Conservation (phyloP, 768 basidiomycete genomes). For the Mycena vulgaris region DNA sequence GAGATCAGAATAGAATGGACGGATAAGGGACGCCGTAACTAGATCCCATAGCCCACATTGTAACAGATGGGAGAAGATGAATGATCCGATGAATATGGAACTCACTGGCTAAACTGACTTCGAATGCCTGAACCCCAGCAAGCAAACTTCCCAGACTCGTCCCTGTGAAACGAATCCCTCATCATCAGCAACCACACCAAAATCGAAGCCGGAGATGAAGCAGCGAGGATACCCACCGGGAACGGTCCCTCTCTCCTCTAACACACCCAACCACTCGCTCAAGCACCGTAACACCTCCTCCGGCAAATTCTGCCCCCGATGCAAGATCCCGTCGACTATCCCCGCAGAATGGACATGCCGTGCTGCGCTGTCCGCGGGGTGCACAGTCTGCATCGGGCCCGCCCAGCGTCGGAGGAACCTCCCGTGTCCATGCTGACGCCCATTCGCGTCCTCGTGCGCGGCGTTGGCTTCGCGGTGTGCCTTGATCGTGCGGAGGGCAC, state of each 20-base stretch:
- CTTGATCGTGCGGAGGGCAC: not conserved
- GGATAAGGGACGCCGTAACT: too few species aligned
- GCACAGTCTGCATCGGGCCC: slow-evolving; percentile 51
- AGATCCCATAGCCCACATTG: too few species aligned
- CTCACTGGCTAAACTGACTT: slow-evolving; percentile 64
- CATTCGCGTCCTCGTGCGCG: not conserved
- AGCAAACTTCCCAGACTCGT: slow-evolving; percentile 50
- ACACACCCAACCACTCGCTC: slow-evolving; percentile 70
- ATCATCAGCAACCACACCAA: too few species aligned
- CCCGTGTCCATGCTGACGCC: not conserved
- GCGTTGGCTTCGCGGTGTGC: not conserved
- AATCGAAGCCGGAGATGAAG: too few species aligned
- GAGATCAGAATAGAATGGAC: too few species aligned
- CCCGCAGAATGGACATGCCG: slow-evolving; percentile 6
- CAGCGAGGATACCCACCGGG: too few species aligned
- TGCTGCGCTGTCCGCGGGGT: slow-evolving; percentile 27
- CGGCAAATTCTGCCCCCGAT: slow-evolving; percentile 69
- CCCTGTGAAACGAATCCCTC: slow-evolving; percentile 42
- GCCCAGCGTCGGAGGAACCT: slow-evolving; percentile 44
- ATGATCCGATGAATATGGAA: too few species aligned
- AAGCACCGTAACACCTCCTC: slow-evolving; percentile 68
- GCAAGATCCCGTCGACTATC: slow-evolving; percentile 28
- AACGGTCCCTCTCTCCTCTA: slow-evolving; percentile 71
- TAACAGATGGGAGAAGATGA: not conserved
- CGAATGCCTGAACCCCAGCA: slow-evolving; percentile 67